phyloP scores from a whole-genome alignment of 441 rosid genomes.

The Omphalea diandra region DNA sequence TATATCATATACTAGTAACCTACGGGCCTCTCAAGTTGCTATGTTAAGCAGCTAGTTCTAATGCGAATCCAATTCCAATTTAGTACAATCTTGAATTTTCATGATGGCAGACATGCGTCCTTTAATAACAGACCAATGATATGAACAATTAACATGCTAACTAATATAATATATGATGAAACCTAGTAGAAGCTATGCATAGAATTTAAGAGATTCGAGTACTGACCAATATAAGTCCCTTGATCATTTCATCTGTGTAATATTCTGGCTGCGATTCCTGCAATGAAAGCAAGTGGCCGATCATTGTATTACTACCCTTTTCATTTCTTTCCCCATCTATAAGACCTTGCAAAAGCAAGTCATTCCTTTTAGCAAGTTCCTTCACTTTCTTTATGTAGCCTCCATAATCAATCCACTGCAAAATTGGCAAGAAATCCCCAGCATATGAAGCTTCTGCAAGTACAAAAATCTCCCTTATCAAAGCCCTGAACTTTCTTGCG shows the following conservation, averaged over 20 bases:
- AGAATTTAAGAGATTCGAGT: neutral
- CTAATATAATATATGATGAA: too few relatives aligned
- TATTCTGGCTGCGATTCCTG: conserved; percentile 31
- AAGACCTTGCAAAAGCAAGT: conserved; percentile 42
- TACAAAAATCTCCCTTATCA: conserved; percentile 24
- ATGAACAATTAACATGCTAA: too few relatives aligned
- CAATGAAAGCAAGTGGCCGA: conserved; percentile 30
- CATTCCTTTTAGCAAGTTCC: conserved; percentile 33
- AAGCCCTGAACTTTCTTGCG: conserved; percentile 36
- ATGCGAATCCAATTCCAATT: too few relatives aligned
- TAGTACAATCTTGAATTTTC: too few relatives aligned
- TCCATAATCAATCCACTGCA: conserved; percentile 30
- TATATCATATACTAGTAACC: too few relatives aligned
- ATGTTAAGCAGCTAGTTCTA: too few relatives aligned
- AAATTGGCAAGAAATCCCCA: conserved; percentile 48
- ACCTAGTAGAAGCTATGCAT: too few relatives aligned
- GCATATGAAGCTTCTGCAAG: conserved; percentile 34
- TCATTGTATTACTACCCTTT: conserved; percentile 25
- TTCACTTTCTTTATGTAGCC: conserved; percentile 30
- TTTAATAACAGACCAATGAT: too few relatives aligned
- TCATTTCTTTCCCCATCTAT: conserved; percentile 42
- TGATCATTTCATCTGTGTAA: conserved; percentile 35
- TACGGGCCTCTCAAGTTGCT: too few relatives aligned
- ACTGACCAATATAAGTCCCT: conserved; percentile 29
- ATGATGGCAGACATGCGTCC: too few relatives aligned